These are phyloP conservation scores for Xylaria sp. DNA, from an alignment of 495 filamentous ascomycete genomes.

Conservation along the genomic window DNA sequence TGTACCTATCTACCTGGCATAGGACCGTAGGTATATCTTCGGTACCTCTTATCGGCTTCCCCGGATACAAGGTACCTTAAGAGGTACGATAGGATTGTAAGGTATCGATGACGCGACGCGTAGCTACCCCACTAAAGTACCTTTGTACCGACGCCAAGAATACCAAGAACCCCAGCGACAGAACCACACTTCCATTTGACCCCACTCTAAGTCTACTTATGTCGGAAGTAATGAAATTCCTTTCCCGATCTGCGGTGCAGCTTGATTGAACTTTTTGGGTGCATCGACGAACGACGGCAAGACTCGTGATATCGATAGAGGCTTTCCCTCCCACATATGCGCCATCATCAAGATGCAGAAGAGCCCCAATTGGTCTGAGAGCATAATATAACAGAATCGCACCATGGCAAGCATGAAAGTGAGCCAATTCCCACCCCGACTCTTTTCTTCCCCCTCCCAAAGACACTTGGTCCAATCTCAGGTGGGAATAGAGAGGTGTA, in stretches of 20 bases:
- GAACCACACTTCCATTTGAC: background rate
- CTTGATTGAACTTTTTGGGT: conserved; percentile 35
- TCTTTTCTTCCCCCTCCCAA: background rate
- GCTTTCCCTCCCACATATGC: background rate
- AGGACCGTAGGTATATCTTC: too few species aligned
- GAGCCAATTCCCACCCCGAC: conserved; percentile 14
- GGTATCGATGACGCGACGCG: background rate
- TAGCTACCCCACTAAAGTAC: background rate
- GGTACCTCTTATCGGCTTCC: too few species aligned
- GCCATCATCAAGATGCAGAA: conserved; percentile 4
- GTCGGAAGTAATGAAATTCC: conserved; percentile 41
- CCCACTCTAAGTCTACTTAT: background rate
- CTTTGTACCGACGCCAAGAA: too few species aligned
- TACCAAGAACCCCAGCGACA: background rate
- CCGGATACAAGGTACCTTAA: too few species aligned
- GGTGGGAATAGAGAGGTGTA: background rate
- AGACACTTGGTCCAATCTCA: background rate
- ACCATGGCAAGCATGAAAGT: conserved; percentile 42
- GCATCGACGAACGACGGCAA: conserved; percentile 2
- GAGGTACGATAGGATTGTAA: too few species aligned
- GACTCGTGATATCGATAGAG: conserved; percentile 4
- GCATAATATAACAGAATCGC: conserved; percentile 15
- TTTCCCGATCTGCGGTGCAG: conserved; percentile 30
- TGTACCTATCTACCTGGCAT: conserved; percentile 3
- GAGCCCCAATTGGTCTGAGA: background rate